Percentiles rank a stretch among this genome's conserved stretches.
These are phyloP conservation scores for Polytrichum commune DNA, from an alignment of 225 moss, liverwort and hornwort species.

Conservation along the genomic window DNA sequence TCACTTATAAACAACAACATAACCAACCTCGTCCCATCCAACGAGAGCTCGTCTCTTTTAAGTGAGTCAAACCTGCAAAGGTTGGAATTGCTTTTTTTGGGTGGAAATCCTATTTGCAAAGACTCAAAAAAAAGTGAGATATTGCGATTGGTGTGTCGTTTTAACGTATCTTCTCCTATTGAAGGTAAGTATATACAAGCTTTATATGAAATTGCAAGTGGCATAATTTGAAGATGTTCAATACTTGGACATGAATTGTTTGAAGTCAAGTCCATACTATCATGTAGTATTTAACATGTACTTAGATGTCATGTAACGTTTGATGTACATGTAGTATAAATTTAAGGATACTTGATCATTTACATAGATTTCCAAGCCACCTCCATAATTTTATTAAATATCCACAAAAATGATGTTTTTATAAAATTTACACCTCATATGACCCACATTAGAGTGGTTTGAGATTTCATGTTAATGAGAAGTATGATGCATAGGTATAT, in stretches of 20 bases:
- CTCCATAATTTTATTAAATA: too few relatives aligned
- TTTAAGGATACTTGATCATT: too few relatives aligned
- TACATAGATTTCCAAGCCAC: too few relatives aligned
- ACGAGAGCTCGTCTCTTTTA: slow-evolving; percentile 1
- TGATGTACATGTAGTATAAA: too few relatives aligned
- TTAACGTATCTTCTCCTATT: slow-evolving; percentile 13
- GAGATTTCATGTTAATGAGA: neutral
- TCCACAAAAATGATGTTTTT: too few relatives aligned
- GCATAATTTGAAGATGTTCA: neutral
- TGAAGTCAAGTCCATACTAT: neutral
- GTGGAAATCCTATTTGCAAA: slow-evolving; percentile 22
- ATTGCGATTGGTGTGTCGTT: slow-evolving; percentile 14
- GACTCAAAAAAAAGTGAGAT: neutral
- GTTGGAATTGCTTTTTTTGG: slow-evolving; percentile 18
- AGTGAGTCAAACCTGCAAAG: slow-evolving; percentile 3
- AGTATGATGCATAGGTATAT: neutral
- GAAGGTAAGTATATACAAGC: neutral
- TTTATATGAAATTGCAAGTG: neutral
- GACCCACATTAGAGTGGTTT: too few relatives aligned
- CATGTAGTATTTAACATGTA: too few relatives aligned
- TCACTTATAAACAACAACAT: slow-evolving; percentile 24
- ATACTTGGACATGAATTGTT: neutral
- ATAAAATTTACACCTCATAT: too few relatives aligned
- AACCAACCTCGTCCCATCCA: neutral
- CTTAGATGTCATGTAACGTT: too few relatives aligned